phyloP scores from a whole-genome alignment of 208 protist species.

The Phytomonas francai region DNA sequence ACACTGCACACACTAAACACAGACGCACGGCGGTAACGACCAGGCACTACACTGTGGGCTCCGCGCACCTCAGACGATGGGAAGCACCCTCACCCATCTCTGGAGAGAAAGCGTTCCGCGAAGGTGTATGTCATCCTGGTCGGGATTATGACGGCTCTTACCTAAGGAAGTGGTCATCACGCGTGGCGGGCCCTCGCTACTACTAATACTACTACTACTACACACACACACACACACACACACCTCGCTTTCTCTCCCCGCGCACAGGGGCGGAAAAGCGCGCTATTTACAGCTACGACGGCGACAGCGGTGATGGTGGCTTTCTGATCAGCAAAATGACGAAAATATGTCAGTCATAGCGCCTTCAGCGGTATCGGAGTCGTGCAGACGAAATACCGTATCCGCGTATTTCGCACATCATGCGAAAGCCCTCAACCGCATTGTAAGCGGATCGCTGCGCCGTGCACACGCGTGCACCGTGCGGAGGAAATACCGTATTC shows the following conservation, averaged over 20 bases:
- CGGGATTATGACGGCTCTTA: no score
- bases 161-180: no score
- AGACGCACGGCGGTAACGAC: no score
- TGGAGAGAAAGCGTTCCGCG: no score
- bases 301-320: conserved; percentile 10
- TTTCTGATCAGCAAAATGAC: conserved; percentile 7
- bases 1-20: no score
- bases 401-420: conserved; percentile 10
- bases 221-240: background rate
- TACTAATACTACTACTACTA: background rate
- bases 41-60: no score
- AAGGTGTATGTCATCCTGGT: no score
- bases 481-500: no score
- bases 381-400: conserved; percentile 2
- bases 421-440: background rate
- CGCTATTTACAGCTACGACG: background rate
- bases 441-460: background rate
- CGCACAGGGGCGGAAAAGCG: no score
- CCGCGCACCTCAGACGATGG: no score
- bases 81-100: no score
- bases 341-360: conserved; percentile 15
- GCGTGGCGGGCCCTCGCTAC: no score
- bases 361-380: conserved; percentile 31
- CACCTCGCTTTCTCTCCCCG: background rate
- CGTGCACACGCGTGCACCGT: background rate